A percentile compares a stretch with the other conserved stretches of the same genome.
phyloP scores from a whole-genome alignment of 345 rosid genomes.

The Gossypium ekmanianum region DNA sequence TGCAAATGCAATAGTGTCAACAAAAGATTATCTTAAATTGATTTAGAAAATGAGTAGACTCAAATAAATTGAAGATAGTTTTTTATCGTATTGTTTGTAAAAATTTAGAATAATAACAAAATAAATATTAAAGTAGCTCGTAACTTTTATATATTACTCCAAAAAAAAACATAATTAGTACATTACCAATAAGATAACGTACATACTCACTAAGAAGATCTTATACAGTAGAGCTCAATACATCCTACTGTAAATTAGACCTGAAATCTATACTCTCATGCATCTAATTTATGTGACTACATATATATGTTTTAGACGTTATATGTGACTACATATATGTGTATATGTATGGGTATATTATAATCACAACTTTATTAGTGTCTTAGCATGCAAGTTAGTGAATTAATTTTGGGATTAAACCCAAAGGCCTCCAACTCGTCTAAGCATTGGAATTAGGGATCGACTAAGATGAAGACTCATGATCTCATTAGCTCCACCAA shows the following conservation, averaged over 20 bases:
- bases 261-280: background rate
- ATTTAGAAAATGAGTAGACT: no score
- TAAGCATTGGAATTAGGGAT: conserved; percentile 36
- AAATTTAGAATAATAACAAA: background rate
- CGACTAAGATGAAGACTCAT: conserved; percentile 81
- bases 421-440: conserved; percentile 87
- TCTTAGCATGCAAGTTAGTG: background rate
- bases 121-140: no score
- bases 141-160: no score
- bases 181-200: background rate
- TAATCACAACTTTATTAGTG: background rate
- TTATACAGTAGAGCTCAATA: background rate
- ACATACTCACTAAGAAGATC: background rate
- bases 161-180: background rate
- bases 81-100: no score
- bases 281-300: background rate
- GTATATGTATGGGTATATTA: no score
- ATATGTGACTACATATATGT: background rate
- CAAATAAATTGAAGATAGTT: no score
- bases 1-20: no score
- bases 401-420: conserved; percentile 32
- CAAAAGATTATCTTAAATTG: no score
- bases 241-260: background rate
- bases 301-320: no score
- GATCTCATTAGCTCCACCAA: conserved; percentile 76